Conservation (phyloP, 805 yeast species). For the Cyberlindnera euphorbiiphila region DNA sequence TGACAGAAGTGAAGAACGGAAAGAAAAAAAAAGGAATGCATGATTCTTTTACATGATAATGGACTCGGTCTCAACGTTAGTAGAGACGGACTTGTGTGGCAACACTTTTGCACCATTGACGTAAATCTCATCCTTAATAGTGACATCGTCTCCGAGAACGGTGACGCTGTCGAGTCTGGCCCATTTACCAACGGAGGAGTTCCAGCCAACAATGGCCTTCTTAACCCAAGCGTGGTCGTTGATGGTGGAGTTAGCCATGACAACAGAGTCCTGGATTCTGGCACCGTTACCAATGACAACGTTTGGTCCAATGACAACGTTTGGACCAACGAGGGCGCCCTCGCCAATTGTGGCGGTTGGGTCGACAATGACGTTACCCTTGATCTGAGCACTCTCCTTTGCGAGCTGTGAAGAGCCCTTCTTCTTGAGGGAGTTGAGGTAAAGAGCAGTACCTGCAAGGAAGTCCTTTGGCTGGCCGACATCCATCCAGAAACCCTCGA, state of each 20-base stretch:
- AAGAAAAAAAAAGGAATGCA: not conserved
- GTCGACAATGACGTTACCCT: slow-evolving; percentile 90
- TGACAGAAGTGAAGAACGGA: slow-evolving; percentile 5
- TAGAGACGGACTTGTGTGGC: slow-evolving; percentile 96
- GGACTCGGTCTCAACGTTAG: slow-evolving; percentile 95
- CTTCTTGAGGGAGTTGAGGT: slow-evolving; percentile 82
- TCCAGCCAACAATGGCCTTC: slow-evolving; percentile 98
- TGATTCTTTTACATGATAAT: slow-evolving; percentile 80
- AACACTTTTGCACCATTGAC: slow-evolving; percentile 99
- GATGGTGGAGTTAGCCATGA: slow-evolving; percentile 84
- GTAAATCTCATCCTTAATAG: slow-evolving; percentile 96
- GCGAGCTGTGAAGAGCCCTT: slow-evolving; percentile 68
- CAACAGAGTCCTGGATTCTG: slow-evolving; percentile 93
- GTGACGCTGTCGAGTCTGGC: slow-evolving; percentile 97
- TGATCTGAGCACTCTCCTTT: slow-evolving; percentile 57
- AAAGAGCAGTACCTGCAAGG: slow-evolving; percentile 91
- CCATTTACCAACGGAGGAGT: slow-evolving; percentile 97
- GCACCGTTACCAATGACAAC: slow-evolving; percentile 97
- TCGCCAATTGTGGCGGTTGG: slow-evolving; percentile 92
- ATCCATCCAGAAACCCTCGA: slow-evolving; percentile 99
- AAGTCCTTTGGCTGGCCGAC: slow-evolving; percentile 99
- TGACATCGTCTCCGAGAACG: slow-evolving; percentile 98
- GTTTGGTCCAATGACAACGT: slow-evolving; percentile 96
- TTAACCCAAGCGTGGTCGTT: slow-evolving; percentile 98
- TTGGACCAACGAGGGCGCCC: slow-evolving; percentile 95